A percentile compares a stretch with the other conserved stretches of the same genome.
Evolutionary conservation across 441 rosid species (phyloP).

Genomic region (Erodium moschatum): DNA sequence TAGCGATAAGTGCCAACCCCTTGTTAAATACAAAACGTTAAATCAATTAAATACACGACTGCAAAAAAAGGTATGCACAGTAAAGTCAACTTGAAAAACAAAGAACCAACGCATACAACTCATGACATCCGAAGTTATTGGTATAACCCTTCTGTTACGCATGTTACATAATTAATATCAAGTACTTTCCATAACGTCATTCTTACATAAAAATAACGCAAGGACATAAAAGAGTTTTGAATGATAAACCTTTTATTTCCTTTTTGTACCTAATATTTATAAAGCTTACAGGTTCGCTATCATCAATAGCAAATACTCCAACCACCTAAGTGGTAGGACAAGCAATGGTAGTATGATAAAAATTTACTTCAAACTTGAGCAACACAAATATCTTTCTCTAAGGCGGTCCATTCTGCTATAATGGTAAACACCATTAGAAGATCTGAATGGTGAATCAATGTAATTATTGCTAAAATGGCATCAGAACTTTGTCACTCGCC

Average conservation of each 20-base stretch:
- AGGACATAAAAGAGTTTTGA: not conserved
- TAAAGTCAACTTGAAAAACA: not conserved
- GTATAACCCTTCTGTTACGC: not conserved
- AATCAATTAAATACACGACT: slow-evolving; percentile 10
- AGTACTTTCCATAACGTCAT: too few relatives aligned
- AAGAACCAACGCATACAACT: not conserved
- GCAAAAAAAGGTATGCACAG: not conserved
- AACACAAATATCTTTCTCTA: not conserved
- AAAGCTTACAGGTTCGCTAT: not conserved
- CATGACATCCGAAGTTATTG: not conserved
- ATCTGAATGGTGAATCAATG: not conserved
- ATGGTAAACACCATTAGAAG: not conserved
- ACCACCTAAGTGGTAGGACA: not conserved
- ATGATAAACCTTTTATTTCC: not conserved
- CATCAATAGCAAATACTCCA: not conserved
- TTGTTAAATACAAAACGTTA: slow-evolving; percentile 10
- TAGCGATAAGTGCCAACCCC: not conserved
- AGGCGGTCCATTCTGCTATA: not conserved
- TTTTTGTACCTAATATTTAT: not conserved
- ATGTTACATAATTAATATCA: too few relatives aligned
- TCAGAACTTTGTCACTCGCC: not conserved
- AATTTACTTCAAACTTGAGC: not conserved
- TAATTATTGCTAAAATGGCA: not conserved
- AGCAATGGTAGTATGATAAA: not conserved
- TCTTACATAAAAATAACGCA: not conserved